phyloP scores from a whole-genome alignment of 164 flowering plant genomes.

The Macadamia tetraphylla region DNA sequence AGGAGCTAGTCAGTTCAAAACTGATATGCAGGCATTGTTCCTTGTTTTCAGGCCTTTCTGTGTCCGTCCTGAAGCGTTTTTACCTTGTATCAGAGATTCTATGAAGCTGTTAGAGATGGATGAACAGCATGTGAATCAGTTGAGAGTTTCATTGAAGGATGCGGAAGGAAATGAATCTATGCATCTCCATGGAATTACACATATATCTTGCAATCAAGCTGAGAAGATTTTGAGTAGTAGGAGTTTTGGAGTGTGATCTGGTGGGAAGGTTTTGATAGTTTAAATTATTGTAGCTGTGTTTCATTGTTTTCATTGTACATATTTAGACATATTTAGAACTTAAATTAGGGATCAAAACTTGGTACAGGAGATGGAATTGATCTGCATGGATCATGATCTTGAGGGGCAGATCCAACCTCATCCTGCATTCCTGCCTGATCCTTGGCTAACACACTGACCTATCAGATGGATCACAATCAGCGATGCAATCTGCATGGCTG shows the following conservation, averaged over 20 bases:
- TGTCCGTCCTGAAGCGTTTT: conserved; percentile 58
- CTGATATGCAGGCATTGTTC: conserved; percentile 49
- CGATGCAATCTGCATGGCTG: no score
- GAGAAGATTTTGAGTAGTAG: conserved; percentile 31
- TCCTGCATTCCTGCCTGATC: no score
- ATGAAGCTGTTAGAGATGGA: conserved; percentile 39
- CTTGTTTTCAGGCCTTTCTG: conserved; percentile 48
- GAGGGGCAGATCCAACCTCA: no score
- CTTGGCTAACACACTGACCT: no score
- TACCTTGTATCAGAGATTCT: conserved; percentile 45
- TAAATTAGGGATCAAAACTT: no score
- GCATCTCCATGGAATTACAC: conserved; percentile 22
- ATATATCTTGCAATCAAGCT: conserved; percentile 33
- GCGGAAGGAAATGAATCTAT: conserved; percentile 11
- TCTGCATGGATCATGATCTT: no score
- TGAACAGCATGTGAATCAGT: conserved; percentile 22
- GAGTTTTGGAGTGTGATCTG: conserved; percentile 16
- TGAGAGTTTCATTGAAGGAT: conserved; percentile 17
- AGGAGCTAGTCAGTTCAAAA: conserved; percentile 28
- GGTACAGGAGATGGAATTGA: no score
- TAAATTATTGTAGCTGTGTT: no score
- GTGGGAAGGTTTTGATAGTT: no score
- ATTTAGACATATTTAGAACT: no score
- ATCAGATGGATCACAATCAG: no score
- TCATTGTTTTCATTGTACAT: no score